These are phyloP conservation scores for Entomortierella lignicola DNA, from an alignment of 192 early-diverging fungal genomes.

Conservation along the genomic window DNA sequence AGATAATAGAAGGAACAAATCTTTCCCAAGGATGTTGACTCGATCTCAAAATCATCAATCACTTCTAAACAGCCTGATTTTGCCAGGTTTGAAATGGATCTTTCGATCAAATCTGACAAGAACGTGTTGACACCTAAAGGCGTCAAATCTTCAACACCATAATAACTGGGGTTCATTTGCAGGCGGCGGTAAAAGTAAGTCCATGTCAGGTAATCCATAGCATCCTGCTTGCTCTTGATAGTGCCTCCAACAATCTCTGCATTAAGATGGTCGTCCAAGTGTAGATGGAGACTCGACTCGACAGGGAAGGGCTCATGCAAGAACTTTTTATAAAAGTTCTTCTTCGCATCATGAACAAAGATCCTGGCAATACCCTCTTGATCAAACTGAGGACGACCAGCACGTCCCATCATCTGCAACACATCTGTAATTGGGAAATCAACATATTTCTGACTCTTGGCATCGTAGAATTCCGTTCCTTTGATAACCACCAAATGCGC, in stretches of 20 bases:
- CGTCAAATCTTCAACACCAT: constrained; percentile 84
- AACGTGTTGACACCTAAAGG: constrained; percentile 75
- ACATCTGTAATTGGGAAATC: constrained; percentile 99
- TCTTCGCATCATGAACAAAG: constrained; percentile 95
- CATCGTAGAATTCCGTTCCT: constrained; percentile 98
- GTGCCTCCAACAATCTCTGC: constrained; percentile 94
- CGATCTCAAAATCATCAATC: constrained; percentile 72
- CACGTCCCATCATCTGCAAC: constrained; percentile 99
- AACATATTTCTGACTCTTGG: constrained; percentile 88
- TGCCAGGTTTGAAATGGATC: constrained; percentile 74
- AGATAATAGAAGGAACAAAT: constrained; percentile 96
- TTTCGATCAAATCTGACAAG: constrained; percentile 84
- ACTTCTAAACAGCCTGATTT: constrained; percentile 79
- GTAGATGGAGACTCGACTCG: constrained; percentile 81
- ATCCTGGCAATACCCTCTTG: constrained; percentile 91
- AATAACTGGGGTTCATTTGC: constrained; percentile 95
- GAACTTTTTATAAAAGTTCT: constrained; percentile 99
- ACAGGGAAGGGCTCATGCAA: constrained; percentile 96
- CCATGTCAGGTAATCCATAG: constrained; percentile 95
- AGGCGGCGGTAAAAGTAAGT: constrained; percentile 95
- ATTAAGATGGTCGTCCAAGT: constrained; percentile 90
- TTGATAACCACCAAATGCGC: constrained; percentile 98
- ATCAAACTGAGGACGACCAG: constrained; percentile 96
- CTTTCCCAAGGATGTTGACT: constrained; percentile 79
- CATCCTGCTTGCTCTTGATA: constrained; percentile 92